Percentiles rank a stretch among this genome's conserved stretches.
Conservation (phyloP, 2,329 filamentous ascomycete species). For the Aspergillus versicolor region DNA sequence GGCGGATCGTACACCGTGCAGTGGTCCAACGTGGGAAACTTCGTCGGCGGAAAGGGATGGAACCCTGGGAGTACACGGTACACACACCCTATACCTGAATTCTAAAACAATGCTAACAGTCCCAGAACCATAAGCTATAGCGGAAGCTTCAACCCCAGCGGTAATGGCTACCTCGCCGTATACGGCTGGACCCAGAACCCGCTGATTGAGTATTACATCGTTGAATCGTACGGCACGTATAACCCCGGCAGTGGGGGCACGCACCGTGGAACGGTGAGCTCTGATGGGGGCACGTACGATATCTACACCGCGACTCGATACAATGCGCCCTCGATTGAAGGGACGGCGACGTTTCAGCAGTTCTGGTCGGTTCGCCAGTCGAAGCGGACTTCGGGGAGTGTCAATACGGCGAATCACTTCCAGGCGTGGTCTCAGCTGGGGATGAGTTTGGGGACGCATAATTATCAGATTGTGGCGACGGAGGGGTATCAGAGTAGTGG, state of each 20-base stretch:
- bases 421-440: conserved; percentile 34
- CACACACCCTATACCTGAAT: conserved; percentile 14
- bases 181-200: conserved; percentile 45
- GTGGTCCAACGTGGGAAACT: conserved; percentile 51
- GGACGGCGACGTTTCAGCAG: conserved; percentile 44
- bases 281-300: conserved; percentile 40
- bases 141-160: conserved; percentile 28
- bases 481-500: conserved; percentile 46
- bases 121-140: conserved; percentile 27
- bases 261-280: conserved; percentile 36
- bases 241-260: conserved; percentile 31
- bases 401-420: conserved; percentile 40
- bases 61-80: conserved; percentile 53
- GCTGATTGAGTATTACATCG: conserved; percentile 41
- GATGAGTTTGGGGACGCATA: conserved; percentile 32
- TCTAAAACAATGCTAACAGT: not conserved
- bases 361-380: conserved; percentile 43
- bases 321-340: conserved; percentile 41
- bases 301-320: conserved; percentile 38
- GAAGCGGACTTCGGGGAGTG: conserved; percentile 36
- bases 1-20: conserved; percentile 47
- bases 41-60: conserved; percentile 61
- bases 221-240: conserved; percentile 36
- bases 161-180: conserved; percentile 35
- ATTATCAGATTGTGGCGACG: conserved; percentile 45